A percentile compares a stretch with the other conserved stretches of the same genome.
Evolutionary conservation across 306 rosid genomes (phyloP).

Genomic region (Acacia melanoxylon): DNA sequence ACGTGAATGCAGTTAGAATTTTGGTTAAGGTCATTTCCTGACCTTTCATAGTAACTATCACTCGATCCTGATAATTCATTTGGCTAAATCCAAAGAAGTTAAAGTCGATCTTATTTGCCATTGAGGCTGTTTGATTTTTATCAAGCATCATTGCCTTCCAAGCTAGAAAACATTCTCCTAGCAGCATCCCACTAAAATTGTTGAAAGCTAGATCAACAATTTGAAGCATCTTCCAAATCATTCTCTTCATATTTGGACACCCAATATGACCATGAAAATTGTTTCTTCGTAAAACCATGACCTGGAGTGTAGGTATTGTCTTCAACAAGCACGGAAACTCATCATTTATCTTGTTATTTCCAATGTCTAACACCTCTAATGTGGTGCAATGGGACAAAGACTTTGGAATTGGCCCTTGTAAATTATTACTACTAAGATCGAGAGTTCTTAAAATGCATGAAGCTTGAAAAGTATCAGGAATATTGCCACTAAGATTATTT

Average conservation of each 20-base stretch:
- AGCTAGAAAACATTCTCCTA: not conserved
- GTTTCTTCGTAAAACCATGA: slow-evolving; percentile 26
- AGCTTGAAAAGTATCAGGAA: not conserved
- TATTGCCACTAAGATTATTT: not conserved
- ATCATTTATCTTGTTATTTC: not conserved
- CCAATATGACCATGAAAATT: not conserved
- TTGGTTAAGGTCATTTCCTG: not conserved
- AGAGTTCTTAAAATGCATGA: slow-evolving; percentile 6
- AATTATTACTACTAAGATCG: not conserved
- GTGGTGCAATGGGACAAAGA: not conserved
- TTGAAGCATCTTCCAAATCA: slow-evolving; percentile 2
- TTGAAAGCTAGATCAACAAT: slow-evolving; percentile 32
- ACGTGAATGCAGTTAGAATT: slow-evolving; percentile 21
- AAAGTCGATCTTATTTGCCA: not conserved
- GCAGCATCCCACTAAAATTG: slow-evolving; percentile 26
- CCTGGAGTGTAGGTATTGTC: not conserved
- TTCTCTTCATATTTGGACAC: not conserved
- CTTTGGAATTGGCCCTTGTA: slow-evolving; percentile 21
- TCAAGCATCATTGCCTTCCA: slow-evolving; percentile 28
- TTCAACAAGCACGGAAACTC: slow-evolving; percentile 20
- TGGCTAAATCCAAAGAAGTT: not conserved
- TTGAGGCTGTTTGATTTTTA: not conserved
- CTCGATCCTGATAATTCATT: slow-evolving; percentile 14
- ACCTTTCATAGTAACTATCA: slow-evolving; percentile 25
- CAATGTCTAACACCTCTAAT: slow-evolving; percentile 27